phyloP scores from a whole-genome alignment of 345 rosid species.

The Euphorbia lathyris region DNA sequence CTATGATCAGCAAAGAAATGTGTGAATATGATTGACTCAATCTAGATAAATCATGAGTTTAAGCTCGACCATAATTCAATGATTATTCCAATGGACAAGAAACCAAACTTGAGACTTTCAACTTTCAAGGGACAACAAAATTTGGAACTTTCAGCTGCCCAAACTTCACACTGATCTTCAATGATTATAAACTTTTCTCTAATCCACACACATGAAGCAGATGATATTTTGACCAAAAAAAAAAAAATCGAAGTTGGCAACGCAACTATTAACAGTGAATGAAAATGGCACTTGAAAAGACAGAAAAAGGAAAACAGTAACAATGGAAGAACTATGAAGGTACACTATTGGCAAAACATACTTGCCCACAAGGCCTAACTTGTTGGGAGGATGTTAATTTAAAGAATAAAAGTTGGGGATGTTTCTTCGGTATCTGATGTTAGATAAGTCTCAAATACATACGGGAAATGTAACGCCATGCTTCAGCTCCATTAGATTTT shows the following conservation, averaged over 20 bases:
- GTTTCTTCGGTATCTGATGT: not conserved
- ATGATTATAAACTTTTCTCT: not conserved
- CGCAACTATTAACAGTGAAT: too few species aligned
- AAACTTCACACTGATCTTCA: slow-evolving; percentile 1
- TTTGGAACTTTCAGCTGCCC: too few species aligned
- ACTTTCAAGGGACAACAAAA: not conserved
- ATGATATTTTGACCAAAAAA: not conserved
- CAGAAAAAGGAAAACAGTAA: not conserved
- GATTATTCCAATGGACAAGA: not conserved
- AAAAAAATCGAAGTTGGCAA: too few species aligned
- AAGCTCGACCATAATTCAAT: not conserved
- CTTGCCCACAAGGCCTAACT: not conserved
- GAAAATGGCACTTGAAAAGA: not conserved
- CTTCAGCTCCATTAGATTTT: slow-evolving; percentile 8
- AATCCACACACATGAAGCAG: not conserved
- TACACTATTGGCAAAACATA: not conserved
- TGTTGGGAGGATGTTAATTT: not conserved
- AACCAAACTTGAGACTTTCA: not conserved
- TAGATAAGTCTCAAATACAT: not conserved
- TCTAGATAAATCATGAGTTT: not conserved
- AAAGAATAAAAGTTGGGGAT: not conserved
- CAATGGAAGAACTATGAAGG: not conserved
- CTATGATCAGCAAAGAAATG: not conserved
- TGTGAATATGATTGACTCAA: not conserved
- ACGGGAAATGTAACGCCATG: not conserved